A percentile compares a stretch with the other conserved stretches of the same genome.
phyloP scores from a whole-genome alignment of 2,329 filamentous ascomycete species.

The Colletotrichum scovillei region DNA sequence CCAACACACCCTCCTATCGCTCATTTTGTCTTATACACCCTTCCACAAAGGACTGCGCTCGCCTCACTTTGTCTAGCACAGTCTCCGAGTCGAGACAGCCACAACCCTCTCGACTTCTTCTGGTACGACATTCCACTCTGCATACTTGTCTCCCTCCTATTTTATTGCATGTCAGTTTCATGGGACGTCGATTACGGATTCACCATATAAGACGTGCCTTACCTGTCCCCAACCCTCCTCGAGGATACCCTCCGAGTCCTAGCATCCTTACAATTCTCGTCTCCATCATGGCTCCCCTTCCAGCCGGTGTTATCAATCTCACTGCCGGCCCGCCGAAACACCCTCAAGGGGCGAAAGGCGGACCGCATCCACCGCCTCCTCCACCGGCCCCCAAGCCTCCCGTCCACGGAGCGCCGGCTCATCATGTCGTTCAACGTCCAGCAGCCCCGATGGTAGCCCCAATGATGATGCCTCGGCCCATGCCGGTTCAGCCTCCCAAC shows the following conservation, averaged over 20 bases:
- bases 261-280: not conserved
- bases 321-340: not conserved
- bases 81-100: not conserved
- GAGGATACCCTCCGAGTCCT: not conserved
- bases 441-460: not conserved
- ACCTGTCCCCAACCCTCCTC: not conserved
- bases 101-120: not conserved
- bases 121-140: not conserved
- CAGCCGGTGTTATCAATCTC: constrained; percentile 9
- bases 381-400: not conserved
- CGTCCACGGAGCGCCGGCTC: not conserved
- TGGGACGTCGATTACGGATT: not conserved
- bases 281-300: constrained; percentile 19
- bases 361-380: constrained; percentile 11
- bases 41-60: constrained; percentile 11
- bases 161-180: not conserved
- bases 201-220: constrained; percentile 9
- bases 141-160: not conserved
- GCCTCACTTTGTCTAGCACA: constrained; percentile 29
- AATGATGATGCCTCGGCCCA: not conserved
- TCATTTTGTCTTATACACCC: constrained; percentile 25
- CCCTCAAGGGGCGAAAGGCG: not conserved
- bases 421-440: not conserved
- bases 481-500: constrained; percentile 20
- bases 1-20: constrained; percentile 20